phyloP scores from a whole-genome alignment of 2,329 filamentous ascomycete genomes.

The Escovopsis weberi region DNA sequence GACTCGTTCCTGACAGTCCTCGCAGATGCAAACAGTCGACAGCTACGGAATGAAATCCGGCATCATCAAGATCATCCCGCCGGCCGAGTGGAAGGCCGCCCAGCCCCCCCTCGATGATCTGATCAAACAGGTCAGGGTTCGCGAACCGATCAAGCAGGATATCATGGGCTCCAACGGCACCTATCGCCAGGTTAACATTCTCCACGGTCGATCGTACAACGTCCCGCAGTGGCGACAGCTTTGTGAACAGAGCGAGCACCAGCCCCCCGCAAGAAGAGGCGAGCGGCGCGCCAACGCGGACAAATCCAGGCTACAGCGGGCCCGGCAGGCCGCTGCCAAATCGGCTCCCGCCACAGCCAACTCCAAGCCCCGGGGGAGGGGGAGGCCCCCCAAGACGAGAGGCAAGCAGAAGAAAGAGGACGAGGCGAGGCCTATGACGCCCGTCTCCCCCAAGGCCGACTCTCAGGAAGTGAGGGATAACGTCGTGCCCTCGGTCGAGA shows the following conservation, averaged over 20 bases:
- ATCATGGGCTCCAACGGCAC: conserved; percentile 93
- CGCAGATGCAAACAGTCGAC: conserved; percentile 66
- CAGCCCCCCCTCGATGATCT: conserved; percentile 69
- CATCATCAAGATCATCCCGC: conserved; percentile 91
- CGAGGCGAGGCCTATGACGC: conserved; percentile 43
- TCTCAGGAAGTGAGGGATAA: conserved; percentile 15
- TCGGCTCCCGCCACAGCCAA: conserved; percentile 15
- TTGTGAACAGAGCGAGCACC: conserved; percentile 89
- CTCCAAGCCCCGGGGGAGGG: conserved; percentile 26
- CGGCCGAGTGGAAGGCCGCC: conserved; percentile 77
- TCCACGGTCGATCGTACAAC: conserved; percentile 93
- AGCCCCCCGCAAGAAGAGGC: conserved; percentile 81
- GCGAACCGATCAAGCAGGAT: conserved; percentile 95
- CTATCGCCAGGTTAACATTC: conserved; percentile 92
- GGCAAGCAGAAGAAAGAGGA: conserved; percentile 25
- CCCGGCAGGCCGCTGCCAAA: conserved; percentile 22
- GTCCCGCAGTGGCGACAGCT: conserved; percentile 89
- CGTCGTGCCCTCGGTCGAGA: conserved; percentile 34
- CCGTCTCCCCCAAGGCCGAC: conserved; percentile 37
- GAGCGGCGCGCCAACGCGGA: conserved; percentile 54
- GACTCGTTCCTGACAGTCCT: conserved; percentile 14
- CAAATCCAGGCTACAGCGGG: conserved; percentile 30
- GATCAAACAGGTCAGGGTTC: conserved; percentile 82
- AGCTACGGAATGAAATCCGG: conserved; percentile 94
- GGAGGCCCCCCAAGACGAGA: conserved; percentile 24